Base-by-base conservation (phyloP, 805 yeast species). In the Hanseniaspora jakobsenii region DNA sequence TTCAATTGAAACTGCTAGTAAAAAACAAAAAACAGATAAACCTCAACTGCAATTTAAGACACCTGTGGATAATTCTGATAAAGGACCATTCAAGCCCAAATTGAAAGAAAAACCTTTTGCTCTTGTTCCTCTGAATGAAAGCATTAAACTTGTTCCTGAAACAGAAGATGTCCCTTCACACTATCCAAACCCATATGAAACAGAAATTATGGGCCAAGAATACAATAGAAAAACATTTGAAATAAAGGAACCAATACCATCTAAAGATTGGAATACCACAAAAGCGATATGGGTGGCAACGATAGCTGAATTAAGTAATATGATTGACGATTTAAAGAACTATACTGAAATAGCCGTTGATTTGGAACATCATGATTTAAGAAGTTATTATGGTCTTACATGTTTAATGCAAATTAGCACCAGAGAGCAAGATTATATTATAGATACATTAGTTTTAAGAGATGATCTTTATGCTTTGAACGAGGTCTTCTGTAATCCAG, bases 371-470 rank as follows among this genome's bases (percentile, higher is more conserved):
- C 98, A 91, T 57, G 96, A 87, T 56, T 81, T 73, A 58, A 71
- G 96, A 59, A 70, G 95, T 0, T 91, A 84, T 54, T 78, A 81
- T 54, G 99, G 99, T 32, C 65, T 91, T 32, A 91, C 86, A 1
- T 86, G 87, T 59, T 65, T 91, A 36, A 85, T 91, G 94, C 99
- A 91, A 63, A 79, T 91, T 14, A 81, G 93, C 44, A 77, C 80
- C 17, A 63, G 89, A 46, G 73, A 75, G n/a, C 69, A 72, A 47
- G 98, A 91, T 63, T 91, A 81, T 75, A 64, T 91, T 8, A 68
- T 91, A 4, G 99, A 91, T 58, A 84, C 97, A 0, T 63, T 91
- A 26, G 74, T 76, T 1, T 67, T 91, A 28, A 66, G 95, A 47
- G 83, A 81, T 31, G 82, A 83, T 48, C 64, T 91, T 38, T 65